Percentiles rank a stretch among this genome's conserved stretches.
phyloP scores from a whole-genome alignment of 495 filamentous ascomycete genomes.

The Chaetomium cochliodes region DNA sequence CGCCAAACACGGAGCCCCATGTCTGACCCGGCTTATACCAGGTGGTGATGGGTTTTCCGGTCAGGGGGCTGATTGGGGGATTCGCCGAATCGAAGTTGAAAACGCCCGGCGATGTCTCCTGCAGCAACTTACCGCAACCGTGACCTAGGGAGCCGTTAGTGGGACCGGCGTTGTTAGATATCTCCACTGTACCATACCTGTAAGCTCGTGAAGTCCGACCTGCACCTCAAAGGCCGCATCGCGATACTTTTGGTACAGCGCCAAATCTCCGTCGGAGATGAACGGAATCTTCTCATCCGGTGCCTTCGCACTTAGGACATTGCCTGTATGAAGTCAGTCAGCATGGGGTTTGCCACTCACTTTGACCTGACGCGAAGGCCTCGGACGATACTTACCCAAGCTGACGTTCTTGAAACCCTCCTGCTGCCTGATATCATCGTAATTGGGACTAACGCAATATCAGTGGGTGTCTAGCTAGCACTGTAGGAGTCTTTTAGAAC shows the following conservation, averaged over 20 bases:
- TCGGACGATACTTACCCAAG: constrained; percentile 25
- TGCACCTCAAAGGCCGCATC: constrained; percentile 92
- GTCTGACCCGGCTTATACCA: constrained; percentile 95
- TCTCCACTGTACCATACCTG: constrained; percentile 50
- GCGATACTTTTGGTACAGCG: constrained; percentile 73
- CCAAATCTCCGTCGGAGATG: constrained; percentile 68
- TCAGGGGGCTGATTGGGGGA: constrained; percentile 78
- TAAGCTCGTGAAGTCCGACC: constrained; percentile 91
- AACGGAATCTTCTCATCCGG: constrained; percentile 90
- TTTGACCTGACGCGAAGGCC: background rate
- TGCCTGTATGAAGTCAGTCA: constrained; percentile 64
- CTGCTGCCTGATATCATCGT: constrained; percentile 89
- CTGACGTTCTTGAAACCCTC: constrained; percentile 97
- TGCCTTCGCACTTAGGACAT: constrained; percentile 84
- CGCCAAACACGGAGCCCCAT: constrained; percentile 88
- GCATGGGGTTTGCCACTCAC: background rate
- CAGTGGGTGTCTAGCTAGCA: constrained; percentile 48
- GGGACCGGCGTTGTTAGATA: too few relatives aligned
- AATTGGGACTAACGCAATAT: constrained; percentile 63
- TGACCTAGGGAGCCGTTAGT: constrained; percentile 49
- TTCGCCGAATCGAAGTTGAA: constrained; percentile 84
- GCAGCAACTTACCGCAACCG: constrained; percentile 90
- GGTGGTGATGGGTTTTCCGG: constrained; percentile 69
- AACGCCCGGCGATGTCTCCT: constrained; percentile 74
- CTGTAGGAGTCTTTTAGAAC: background rate